A percentile compares a stretch with the other conserved stretches of the same genome.
Evolutionary conservation across 179 eudicot species (phyloP).

Genomic region (Actinidia polygama): DNA sequence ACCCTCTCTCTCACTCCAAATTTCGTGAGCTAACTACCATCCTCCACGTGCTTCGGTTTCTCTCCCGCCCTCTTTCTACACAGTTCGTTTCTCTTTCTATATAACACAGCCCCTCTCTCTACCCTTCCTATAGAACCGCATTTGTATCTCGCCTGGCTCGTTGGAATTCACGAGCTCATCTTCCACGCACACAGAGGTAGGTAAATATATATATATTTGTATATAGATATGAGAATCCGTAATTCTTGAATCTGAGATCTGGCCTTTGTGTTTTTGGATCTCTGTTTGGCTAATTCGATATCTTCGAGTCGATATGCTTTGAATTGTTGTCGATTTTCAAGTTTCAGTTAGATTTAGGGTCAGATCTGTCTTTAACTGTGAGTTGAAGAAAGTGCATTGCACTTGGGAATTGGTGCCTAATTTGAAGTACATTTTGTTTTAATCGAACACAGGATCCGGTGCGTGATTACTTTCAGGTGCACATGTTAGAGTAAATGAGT

Average conservation of each 20-base stretch:
- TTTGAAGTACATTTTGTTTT: neutral
- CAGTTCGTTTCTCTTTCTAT: neutral
- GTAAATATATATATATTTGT: neutral
- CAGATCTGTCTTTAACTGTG: neutral
- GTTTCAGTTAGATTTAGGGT: neutral
- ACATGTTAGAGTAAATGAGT: neutral
- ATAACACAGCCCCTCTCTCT: neutral
- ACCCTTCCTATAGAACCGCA: neutral
- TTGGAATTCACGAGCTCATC: constrained; percentile 9
- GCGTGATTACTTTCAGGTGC: neutral
- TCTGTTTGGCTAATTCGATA: constrained; percentile 28
- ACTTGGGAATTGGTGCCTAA: neutral
- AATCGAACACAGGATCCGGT: neutral
- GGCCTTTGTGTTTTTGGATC: constrained; percentile 14
- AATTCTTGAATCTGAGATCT: constrained; percentile 4
- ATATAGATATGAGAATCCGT: neutral
- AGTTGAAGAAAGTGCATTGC: neutral
- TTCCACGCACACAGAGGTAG: neutral
- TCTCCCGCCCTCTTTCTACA: neutral
- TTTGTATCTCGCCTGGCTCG: neutral
- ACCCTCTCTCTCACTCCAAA: no score
- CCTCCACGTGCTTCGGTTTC: constrained; percentile 24
- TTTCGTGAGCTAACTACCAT: constrained; percentile 21
- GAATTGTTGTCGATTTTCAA: constrained; percentile 21
- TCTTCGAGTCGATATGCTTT: constrained; percentile 17